Percentiles rank a stretch among this genome's conserved stretches.
These are phyloP conservation scores for Alectoria sarmentosa DNA, from an alignment of 495 filamentous ascomycete genomes.

Conservation along the genomic window DNA sequence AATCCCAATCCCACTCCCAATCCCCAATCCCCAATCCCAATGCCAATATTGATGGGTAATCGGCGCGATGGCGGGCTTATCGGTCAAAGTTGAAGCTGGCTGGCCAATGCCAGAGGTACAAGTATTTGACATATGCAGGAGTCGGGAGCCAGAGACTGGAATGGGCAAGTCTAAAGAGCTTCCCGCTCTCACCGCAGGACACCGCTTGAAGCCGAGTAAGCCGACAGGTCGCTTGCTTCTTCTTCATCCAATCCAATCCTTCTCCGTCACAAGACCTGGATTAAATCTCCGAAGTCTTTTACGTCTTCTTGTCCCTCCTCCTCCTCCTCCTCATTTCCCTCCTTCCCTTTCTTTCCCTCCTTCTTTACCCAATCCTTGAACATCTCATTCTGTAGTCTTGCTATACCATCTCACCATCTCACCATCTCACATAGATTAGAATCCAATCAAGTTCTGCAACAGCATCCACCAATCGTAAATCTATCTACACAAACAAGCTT, in stretches of 20 bases:
- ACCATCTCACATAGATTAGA: too few species aligned
- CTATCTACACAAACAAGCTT: neutral
- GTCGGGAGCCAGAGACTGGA: neutral
- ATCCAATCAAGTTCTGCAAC: too few species aligned
- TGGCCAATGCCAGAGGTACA: neutral
- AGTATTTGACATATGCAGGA: neutral
- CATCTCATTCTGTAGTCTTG: too few species aligned
- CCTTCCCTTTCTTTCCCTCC: neutral
- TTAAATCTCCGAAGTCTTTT: neutral
- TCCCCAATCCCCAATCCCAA: too few species aligned
- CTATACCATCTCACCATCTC: too few species aligned
- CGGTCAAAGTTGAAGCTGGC: neutral
- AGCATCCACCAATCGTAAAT: neutral
- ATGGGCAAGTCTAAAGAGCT: neutral
- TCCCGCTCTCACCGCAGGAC: neutral
- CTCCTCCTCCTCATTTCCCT: neutral
- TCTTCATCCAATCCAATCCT: neutral
- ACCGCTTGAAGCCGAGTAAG: neutral
- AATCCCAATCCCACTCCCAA: too few species aligned
- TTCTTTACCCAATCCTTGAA: too few species aligned
- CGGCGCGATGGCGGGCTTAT: neutral
- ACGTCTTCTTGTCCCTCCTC: neutral
- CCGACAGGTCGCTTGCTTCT: neutral
- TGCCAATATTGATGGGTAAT: too few species aligned
- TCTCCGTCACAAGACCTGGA: neutral